These are phyloP conservation scores for Penicillium sp. DNA, from an alignment of 2,329 filamentous ascomycete species.

Conservation along the genomic window DNA sequence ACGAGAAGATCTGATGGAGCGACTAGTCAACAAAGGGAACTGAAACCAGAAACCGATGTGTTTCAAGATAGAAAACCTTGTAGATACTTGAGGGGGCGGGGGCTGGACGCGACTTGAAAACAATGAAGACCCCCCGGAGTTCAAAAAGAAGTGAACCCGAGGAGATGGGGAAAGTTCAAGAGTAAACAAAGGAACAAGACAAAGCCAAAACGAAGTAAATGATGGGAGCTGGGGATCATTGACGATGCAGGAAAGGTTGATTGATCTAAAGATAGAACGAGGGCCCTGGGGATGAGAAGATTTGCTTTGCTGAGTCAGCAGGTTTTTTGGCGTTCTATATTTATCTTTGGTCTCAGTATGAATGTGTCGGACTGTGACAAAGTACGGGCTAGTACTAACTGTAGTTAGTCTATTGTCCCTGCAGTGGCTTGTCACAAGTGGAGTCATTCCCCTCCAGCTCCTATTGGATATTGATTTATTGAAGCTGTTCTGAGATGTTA, in stretches of 20 bases:
- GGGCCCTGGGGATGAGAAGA: conserved; percentile 2
- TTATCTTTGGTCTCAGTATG: neutral
- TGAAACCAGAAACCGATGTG: neutral
- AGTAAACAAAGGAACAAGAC: neutral
- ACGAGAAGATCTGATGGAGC: neutral
- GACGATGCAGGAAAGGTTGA: conserved; percentile 29
- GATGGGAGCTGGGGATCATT: conserved; percentile 10
- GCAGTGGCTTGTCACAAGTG: conserved; percentile 9
- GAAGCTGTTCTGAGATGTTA: neutral
- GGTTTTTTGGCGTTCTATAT: conserved; percentile 10
- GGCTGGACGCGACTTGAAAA: conserved; percentile 11
- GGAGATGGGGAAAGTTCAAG: neutral
- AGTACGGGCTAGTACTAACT: neutral
- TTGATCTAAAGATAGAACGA: conserved; percentile 28
- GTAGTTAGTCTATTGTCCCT: neutral
- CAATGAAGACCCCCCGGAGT: conserved; percentile 4
- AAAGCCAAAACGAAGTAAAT: conserved; percentile 8
- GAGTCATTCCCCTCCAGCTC: neutral
- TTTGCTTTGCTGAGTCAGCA: conserved; percentile 6
- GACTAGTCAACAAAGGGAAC: conserved; percentile 2
- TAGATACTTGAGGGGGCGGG: conserved; percentile 5
- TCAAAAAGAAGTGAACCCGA: conserved; percentile 5
- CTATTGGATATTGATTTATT: neutral
- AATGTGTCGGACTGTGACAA: too few relatives aligned
- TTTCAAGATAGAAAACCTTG: conserved; percentile 3